Conservation (phyloP, 345 rosid genomes). For the Citrus cavaleriei region DNA sequence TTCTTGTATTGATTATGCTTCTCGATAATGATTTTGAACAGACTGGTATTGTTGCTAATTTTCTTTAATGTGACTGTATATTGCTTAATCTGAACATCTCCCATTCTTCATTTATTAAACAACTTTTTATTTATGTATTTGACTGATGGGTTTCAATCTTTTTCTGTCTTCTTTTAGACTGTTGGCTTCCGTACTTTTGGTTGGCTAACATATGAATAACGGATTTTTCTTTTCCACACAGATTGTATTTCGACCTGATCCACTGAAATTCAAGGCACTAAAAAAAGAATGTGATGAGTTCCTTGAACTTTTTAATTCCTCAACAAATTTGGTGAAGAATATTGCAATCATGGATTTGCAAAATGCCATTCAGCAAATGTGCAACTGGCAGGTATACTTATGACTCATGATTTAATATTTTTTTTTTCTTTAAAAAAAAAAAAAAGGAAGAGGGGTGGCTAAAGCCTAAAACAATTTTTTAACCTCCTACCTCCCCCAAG, state of each 20-base stretch:
- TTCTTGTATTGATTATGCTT: neutral
- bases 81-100: neutral
- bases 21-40: neutral
- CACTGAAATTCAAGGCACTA: constrained; percentile 55
- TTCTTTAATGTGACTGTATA: neutral
- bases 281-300: constrained; percentile 67
- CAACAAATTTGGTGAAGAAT: constrained; percentile 37
- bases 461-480: too few relatives aligned
- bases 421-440: too few relatives aligned
- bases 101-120: neutral
- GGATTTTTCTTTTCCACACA: constrained; percentile 18
- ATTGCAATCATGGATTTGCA: constrained; percentile 40
- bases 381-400: constrained; percentile 79
- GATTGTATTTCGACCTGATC: constrained; percentile 79
- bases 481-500: too few relatives aligned
- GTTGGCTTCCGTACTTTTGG: neutral
- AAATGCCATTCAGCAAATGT: constrained; percentile 48
- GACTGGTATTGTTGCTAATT: neutral
- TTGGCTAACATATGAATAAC: neutral
- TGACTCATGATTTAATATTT: neutral
- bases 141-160: constrained; percentile 1
- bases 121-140: neutral
- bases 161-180: neutral
- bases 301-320: constrained; percentile 38
- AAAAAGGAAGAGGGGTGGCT: too few relatives aligned